These are phyloP conservation scores for Ganoderma leucocontextum DNA, from an alignment of 1,284 basidiomycete species.

Conservation along the genomic window DNA sequence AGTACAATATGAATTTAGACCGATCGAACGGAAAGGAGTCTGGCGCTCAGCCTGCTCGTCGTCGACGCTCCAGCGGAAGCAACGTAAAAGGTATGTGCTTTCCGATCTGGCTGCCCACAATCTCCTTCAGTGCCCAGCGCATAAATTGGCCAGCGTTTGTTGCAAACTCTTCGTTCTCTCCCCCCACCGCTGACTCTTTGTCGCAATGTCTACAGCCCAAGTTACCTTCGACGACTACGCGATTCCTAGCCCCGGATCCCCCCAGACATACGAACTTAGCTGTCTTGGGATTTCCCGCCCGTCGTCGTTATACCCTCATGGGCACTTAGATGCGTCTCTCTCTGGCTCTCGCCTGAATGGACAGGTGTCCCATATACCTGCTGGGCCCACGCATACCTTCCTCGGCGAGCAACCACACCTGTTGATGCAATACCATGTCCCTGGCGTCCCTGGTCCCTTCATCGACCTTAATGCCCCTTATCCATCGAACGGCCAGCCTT, in stretches of 20 bases:
- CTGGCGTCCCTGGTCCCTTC: neutral
- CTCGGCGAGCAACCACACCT: slow-evolving; percentile 20
- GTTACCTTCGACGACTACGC: slow-evolving; percentile 26
- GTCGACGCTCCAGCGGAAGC: slow-evolving; percentile 15
- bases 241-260: slow-evolving; percentile 14
- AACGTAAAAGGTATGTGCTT: slow-evolving; percentile 25
- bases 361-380: slow-evolving; percentile 12
- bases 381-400: slow-evolving; percentile 15
- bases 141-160: neutral
- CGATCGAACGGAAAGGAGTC: slow-evolving; percentile 30
- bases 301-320: slow-evolving; percentile 16
- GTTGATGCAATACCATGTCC: neutral
- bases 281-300: slow-evolving; percentile 14
- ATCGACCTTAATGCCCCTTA: neutral
- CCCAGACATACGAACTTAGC: slow-evolving; percentile 18
- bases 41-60: slow-evolving; percentile 13
- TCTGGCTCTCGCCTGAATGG: slow-evolving; percentile 8
- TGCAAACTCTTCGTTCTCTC: neutral
- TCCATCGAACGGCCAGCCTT: neutral
- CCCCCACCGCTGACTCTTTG: neutral
- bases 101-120: slow-evolving; percentile 16
- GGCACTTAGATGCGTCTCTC: slow-evolving; percentile 13
- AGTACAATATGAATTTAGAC: slow-evolving; percentile 20
- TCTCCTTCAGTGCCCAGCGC: neutral
- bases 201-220: slow-evolving; percentile 27